phyloP scores from a whole-genome alignment of 257 asterid genomes.

The Solanum neorickii region DNA sequence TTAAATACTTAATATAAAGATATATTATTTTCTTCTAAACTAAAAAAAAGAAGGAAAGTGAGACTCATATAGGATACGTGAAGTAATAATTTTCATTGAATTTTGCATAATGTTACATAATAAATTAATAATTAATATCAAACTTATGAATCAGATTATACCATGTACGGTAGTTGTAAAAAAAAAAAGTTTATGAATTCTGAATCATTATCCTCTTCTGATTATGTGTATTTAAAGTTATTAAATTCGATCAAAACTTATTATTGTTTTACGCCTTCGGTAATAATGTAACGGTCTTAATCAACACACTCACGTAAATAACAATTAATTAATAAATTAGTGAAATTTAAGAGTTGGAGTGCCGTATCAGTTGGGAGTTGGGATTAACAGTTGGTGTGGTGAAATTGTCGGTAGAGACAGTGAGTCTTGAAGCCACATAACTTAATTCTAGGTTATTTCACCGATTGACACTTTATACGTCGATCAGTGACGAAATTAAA shows the following conservation, averaged over 20 bases:
- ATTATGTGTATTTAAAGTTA: neutral
- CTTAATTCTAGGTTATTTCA: neutral
- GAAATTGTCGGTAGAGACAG: conserved; percentile 5
- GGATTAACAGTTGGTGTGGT: neutral
- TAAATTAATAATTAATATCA: too few species aligned
- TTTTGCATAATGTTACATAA: neutral
- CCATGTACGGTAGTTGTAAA: neutral
- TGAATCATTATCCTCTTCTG: neutral
- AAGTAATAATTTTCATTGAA: neutral
- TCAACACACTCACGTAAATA: neutral
- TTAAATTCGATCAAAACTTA: neutral
- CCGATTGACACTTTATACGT: neutral
- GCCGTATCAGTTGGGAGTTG: conserved; percentile 1
- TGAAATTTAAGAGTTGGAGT: neutral
- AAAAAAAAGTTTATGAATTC: too few species aligned
- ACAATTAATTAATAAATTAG: neutral
- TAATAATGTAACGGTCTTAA: neutral
- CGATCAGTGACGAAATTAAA: too few species aligned
- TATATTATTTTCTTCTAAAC: too few species aligned
- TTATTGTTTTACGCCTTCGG: neutral
- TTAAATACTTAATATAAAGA: too few species aligned
- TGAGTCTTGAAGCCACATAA: neutral
- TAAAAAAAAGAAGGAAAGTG: too few species aligned
- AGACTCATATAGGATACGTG: too few species aligned
- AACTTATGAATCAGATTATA: neutral